Evolutionary conservation across 139 green algal genomes (phyloP), one percentile per base, ranked within the genome.

Genomic region (Nannochloris sp.): DNA sequence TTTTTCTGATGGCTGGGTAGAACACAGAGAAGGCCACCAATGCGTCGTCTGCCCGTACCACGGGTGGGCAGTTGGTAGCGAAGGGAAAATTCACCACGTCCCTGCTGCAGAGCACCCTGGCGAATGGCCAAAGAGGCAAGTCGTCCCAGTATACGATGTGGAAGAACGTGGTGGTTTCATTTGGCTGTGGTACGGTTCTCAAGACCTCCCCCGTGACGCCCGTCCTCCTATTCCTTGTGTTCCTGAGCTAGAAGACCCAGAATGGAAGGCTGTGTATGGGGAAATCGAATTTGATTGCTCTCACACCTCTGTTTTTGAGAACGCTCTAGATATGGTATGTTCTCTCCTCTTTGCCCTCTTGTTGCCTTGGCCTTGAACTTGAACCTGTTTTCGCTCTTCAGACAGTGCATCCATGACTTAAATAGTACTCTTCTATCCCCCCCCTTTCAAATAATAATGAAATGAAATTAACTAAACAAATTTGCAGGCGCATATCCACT

Each of bases 401-500:
- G 42, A n/a, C 42, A 19, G 19, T 59, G 48, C 48, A 59, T 35
- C 9, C 9, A 34, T 34, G 30, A 9, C 29, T 12, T 35, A 12
- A 9, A n/a, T 35, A 19, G 29, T n/a, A 59, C 10, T 35, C 48
- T 12, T 35, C 48, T 19, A 9, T 59, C 48, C 48, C 48, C 10
- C 48, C 48, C 10, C 10, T 59, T 12, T 23, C 48, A 9, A 23
- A 9, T 19, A 9, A 34, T 12, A 34, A 59, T 35, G 19, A n/a
- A n/a, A n/a, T n/a, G n/a, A n/a, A n/a, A n/a, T n/a, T n/a, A n/a
- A n/a, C n/a, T n/a, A n/a, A n/a, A n/a, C n/a, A n/a, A n/a, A n/a
- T n/a, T n/a, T n/a, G n/a, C n/a, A 19, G 19, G 12, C 54, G 8
- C 85, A 90, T 79, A 91, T 91, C 69, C 84, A 92, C 67, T 92